Conservation (phyloP, 768 basidiomycete genomes). For the Boletus vinaceobasis region DNA sequence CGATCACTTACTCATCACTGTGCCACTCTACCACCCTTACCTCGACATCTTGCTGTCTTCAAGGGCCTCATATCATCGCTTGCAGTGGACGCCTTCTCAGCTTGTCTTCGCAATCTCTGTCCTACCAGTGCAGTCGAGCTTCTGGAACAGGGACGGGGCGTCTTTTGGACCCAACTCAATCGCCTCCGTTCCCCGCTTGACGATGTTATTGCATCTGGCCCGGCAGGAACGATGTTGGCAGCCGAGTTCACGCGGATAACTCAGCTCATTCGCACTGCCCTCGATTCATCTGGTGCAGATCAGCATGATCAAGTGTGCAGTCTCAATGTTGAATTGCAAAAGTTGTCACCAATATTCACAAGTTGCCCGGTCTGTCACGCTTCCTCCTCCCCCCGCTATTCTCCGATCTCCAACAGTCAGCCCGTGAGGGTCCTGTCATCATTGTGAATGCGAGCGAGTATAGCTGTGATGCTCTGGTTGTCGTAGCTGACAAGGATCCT, state of each 20-base stretch:
- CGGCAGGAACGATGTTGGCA: neutral
- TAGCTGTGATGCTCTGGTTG: conserved; percentile 8
- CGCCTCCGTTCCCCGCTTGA: conserved; percentile 11
- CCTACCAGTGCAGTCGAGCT: conserved; percentile 26
- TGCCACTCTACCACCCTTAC: neutral
- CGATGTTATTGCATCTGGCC: neutral
- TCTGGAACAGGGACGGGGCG: conserved; percentile 12
- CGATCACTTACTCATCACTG: neutral
- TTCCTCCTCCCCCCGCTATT: conserved; percentile 12
- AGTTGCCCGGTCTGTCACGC: conserved; percentile 5
- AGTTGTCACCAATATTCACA: neutral
- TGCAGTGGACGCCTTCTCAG: neutral
- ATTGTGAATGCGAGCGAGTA: neutral
- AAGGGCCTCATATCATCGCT: neutral
- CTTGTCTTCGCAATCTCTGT: conserved; percentile 4
- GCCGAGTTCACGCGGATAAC: neutral
- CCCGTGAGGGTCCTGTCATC: conserved; percentile 1
- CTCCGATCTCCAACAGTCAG: conserved; percentile 4
- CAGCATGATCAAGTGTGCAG: neutral
- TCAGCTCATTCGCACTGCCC: neutral
- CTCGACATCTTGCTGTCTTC: neutral
- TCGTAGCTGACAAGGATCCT: neutral
- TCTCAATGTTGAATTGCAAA: neutral
- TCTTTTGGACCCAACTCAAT: conserved; percentile 20
- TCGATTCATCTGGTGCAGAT: neutral